phyloP scores from a whole-genome alignment of 768 basidiomycete genomes.

The Imleria badia region DNA sequence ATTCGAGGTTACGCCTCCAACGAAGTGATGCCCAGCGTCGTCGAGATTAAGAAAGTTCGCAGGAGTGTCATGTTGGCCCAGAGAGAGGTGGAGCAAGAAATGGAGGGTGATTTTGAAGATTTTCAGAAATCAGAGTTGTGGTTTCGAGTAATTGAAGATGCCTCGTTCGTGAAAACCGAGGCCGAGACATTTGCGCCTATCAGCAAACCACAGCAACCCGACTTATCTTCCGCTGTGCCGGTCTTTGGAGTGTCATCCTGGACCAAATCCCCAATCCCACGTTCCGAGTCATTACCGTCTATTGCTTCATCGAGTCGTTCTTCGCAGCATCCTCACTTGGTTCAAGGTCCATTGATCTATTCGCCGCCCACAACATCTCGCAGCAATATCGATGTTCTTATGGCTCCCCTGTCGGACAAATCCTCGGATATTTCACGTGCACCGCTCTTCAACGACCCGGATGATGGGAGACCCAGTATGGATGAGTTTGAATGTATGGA shows the following conservation, averaged over 20 bases:
- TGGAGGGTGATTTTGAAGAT: constrained; percentile 90
- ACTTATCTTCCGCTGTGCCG: constrained; percentile 7
- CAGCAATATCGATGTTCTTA: constrained; percentile 74
- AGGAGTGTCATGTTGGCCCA: constrained; percentile 83
- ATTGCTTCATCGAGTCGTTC: constrained; percentile 20
- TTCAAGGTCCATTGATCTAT: constrained; percentile 19
- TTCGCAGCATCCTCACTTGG: constrained; percentile 12
- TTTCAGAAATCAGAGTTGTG: constrained; percentile 90
- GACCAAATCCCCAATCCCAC: constrained; percentile 20
- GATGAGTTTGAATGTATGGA: constrained; percentile 87
- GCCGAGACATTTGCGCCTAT: background rate
- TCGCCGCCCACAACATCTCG: constrained; percentile 27
- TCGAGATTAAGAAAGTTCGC: constrained; percentile 57
- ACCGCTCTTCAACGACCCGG: constrained; percentile 80
- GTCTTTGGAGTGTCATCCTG: constrained; percentile 2
- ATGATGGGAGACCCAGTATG: constrained; percentile 50
- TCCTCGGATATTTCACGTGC: constrained; percentile 58
- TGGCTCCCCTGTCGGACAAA: constrained; percentile 63
- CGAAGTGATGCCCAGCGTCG: constrained; percentile 41
- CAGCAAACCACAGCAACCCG: constrained; percentile 6
- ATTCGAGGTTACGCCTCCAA: constrained; percentile 67
- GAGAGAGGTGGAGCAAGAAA: constrained; percentile 78
- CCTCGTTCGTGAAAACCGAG: constrained; percentile 36
- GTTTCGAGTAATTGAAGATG: constrained; percentile 83
- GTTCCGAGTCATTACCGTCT: constrained; percentile 40